These are phyloP conservation scores for Neurospora tetraspora DNA, from an alignment of 495 filamentous ascomycete genomes.

Conservation along the genomic window DNA sequence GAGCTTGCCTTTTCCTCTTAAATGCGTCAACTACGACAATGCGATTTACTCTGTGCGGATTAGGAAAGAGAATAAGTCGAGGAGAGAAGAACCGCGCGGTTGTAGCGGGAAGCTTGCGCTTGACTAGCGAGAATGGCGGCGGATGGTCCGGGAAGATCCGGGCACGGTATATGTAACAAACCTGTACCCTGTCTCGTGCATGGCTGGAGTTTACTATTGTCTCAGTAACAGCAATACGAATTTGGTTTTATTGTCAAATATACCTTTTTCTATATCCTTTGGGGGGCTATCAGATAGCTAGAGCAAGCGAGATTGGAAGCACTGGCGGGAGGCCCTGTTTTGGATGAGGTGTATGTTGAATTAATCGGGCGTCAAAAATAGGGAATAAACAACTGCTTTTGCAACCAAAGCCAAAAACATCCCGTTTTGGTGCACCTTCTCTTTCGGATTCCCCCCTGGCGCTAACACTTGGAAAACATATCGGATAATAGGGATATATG, in stretches of 20 bases:
- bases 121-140: background rate
- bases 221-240: constrained; percentile 18
- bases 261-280: constrained; percentile 3
- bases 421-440: background rate
- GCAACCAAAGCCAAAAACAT: background rate
- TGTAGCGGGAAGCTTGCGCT: background rate
- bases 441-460: background rate
- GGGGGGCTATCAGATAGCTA: background rate
- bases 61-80: background rate
- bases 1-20: constrained; percentile 74
- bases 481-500: background rate
- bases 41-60: background rate
- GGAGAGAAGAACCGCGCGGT: background rate
- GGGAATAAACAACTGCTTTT: background rate
- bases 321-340: background rate
- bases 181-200: constrained; percentile 23
- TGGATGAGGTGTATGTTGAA: background rate
- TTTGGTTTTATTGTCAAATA: constrained; percentile 6
- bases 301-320: constrained; percentile 1
- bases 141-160: constrained; percentile 1
- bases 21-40: constrained; percentile 2
- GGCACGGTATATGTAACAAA: constrained; percentile 22
- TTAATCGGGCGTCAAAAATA: background rate
- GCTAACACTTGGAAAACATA: background rate
- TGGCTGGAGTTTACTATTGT: constrained; percentile 28